Base-by-base conservation (phyloP, 306 rosid genomes). In the Trifolium repens region DNA sequence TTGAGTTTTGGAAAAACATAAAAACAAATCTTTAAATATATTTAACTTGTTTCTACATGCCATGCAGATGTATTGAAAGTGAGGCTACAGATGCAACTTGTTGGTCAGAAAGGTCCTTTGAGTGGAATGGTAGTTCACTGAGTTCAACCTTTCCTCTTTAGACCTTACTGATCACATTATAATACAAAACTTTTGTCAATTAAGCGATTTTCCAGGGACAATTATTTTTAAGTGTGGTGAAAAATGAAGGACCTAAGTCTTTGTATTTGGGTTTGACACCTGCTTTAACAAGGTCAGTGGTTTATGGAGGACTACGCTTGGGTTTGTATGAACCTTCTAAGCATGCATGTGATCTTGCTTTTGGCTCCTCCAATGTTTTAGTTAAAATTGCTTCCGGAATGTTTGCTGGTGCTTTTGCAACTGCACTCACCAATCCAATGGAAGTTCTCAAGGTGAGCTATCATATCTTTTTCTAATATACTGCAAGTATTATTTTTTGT, bases 11-110 rank as follows among this genome's bases (percentile, higher is more conserved):
- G 49, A 61, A 68, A 54, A 54, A 39, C 22, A 16, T 35, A 49
- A 71, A 71, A 39, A 8, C 35, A 9, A 54, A 69, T 76, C 17
- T 19, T 53, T n/a, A 66, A 49, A 17, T 69, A 47, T 72, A 35
- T 4, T 37, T 75, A 58, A 68, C 70, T 55, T 68, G 72, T 68
- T 66, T 79, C n/a, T 69, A 72, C 49, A n/a, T 83, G 80, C 66
- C 79, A 64, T 85, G 92, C 91, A 94, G 97, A 96, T 88, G 96
- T 96, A 15, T 80, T 96, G 78, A 96, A 96, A 82, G 97, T 92
- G 49, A 92, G 99, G 88, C 90, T 96, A 82, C 99, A 96, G 81
- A 96, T 90, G 96, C 99, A 96, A 84, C 99, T 92, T 49, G 92
- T 90, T 78, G 96, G 99, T 69, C 96, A 88, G 91, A 92, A 78